Evolutionary conservation across 2,329 filamentous ascomycete genomes (phyloP), one percentile per base, ranked within the genome.

Genomic region (Chrysoporthe cubensis): DNA sequence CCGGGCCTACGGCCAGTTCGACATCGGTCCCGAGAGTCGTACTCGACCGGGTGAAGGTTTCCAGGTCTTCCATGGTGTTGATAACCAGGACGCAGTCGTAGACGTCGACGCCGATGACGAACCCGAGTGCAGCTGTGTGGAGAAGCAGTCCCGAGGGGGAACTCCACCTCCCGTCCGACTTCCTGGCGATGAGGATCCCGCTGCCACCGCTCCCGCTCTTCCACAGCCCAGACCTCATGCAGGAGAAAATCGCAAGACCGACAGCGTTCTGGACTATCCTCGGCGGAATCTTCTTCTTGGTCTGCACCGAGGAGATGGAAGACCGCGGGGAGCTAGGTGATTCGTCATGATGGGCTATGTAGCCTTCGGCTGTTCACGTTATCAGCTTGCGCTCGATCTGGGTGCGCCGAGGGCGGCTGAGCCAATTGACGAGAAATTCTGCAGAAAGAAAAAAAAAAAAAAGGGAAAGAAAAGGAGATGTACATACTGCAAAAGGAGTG

Each of bases 71-170:
- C 58, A 92, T 88, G 57, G 91, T 94, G 80, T 97, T 97, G 76
- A 97, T 94, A 46, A 97, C 91, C 9, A 97, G 86, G 16, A 98
- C 91, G 75, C 94, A 97, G 78, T 98, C 95, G 82, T 97, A 98
- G 43, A 97, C 94, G 76, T 98, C 95, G 52, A 97, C 91, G 2
- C 94, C 95, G 6, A 94, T 90, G 64, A 97, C 87, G 75, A 98
- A 97, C 46, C 94, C 95, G 44, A 97, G 85, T 0, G 91, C 93
- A 0, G 93, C 88, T 0, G 95, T 97, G 76, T 98, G 95, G 59
- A 97, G 85, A 81, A 97, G 87, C 72, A 98, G 94, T 60, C 92
- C 94, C 0, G 93, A 96, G 0, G 95, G 95, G 9, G 94, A 92
- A 71, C 93, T 96, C 94, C 94, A 97, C 71, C 90, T 90, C 7